Evolutionary conservation across 2,329 filamentous ascomycete genomes (phyloP).

Genomic region (Exutisphaerella laricina): DNA sequence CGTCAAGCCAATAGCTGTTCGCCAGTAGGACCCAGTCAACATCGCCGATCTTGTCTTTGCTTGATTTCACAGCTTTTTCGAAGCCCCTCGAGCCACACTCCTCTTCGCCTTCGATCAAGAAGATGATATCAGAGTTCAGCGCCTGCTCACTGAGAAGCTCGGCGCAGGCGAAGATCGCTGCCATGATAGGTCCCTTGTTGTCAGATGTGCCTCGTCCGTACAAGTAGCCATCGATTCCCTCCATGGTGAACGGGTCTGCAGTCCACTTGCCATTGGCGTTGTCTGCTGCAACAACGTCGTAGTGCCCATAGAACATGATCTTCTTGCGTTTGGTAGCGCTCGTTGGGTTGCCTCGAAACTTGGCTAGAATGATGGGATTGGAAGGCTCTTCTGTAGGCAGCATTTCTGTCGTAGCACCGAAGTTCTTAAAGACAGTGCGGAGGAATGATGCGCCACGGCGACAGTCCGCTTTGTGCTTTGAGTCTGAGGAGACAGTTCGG

Average conservation of each 20-base stretch:
- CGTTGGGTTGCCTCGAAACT: constrained; percentile 70
- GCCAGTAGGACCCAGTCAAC: constrained; percentile 93
- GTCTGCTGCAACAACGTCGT: constrained; percentile 91
- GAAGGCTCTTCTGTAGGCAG: constrained; percentile 71
- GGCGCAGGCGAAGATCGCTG: constrained; percentile 87
- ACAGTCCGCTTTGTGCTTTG: constrained; percentile 85
- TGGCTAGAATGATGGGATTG: constrained; percentile 90
- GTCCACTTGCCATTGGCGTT: constrained; percentile 77
- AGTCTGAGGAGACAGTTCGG: constrained; percentile 82
- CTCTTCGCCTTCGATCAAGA: constrained; percentile 94
- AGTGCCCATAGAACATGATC: constrained; percentile 95
- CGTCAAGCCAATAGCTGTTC: constrained; percentile 98
- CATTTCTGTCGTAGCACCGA: constrained; percentile 85
- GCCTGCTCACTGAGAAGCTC: constrained; percentile 80
- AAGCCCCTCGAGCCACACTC: constrained; percentile 92
- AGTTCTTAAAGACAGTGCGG: constrained; percentile 81
- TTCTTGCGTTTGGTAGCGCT: constrained; percentile 66
- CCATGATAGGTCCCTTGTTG: constrained; percentile 94
- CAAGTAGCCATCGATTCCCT: constrained; percentile 83
- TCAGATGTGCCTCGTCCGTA: constrained; percentile 96
- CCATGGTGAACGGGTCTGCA: constrained; percentile 81
- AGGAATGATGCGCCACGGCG: constrained; percentile 87
- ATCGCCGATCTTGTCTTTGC: constrained; percentile 79
- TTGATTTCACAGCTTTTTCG: constrained; percentile 68
- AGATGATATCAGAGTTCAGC: constrained; percentile 81